Base-by-base conservation (phyloP, 225 moss, liverwort and hornwort species). In the Physcomitrellopsis africana region DNA sequence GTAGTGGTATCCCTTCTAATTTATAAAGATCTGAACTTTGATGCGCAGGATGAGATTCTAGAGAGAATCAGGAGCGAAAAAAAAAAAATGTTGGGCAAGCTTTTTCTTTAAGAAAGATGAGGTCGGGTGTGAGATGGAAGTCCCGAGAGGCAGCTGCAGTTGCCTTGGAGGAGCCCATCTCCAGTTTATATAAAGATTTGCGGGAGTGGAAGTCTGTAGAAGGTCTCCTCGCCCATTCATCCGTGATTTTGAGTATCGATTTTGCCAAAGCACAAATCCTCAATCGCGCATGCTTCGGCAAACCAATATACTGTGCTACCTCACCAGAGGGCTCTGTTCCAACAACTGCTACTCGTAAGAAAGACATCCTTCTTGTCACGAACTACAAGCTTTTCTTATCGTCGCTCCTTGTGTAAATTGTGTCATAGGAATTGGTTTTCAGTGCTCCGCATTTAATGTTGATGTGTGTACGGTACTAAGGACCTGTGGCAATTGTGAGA, bases 251-350 rank as follows among this genome's bases (percentile, higher is more conserved):
- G 66, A 79, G 37, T 15, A 70, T 87, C 11, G 83, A 76, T 41
- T 56, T 60, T 67, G 72, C 85, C 11, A 90, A 86, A 84, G 91
- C 92, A 2, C 80, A 82, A 62, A 74, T 92, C 42, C 83, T 99
- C 15, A 89, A 84, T 69, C 85, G 89, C 29, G 90, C 94, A 67
- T 93, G 93, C 82, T 93, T 99, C 77, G 97, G 97, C 14, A 78
- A 69, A 48, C 76, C 79, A 27, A 74, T 85, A 0, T 68, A 72
- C 42, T 83, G 89, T 75, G 83, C 87, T 54, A 67, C 82, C 20
- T 82, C 83, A 67, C 71, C 86, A 51, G 68, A 66, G 60, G 47
- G 51, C 17, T 73, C 72, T 68, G 67, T 70, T 23, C 24, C 79
- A 3, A 76, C 79, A 15, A 63, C 80, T 55, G 56, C 86, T 29